phyloP scores from a whole-genome alignment of 2,329 filamentous ascomycete species.

The Colletotrichum sojae region DNA sequence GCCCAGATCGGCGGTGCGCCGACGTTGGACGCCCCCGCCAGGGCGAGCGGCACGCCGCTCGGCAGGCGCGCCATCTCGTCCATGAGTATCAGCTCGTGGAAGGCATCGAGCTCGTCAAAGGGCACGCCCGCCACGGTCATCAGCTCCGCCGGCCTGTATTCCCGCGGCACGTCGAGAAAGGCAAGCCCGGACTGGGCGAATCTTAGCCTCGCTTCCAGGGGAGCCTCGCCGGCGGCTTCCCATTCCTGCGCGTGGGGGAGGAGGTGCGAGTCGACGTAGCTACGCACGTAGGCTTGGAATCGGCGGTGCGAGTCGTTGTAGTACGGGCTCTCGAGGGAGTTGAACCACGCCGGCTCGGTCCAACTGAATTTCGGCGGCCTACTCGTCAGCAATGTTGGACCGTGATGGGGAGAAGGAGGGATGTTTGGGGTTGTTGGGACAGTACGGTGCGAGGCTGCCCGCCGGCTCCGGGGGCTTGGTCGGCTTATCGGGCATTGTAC shows the following conservation, averaged over 20 bases:
- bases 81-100: slow-evolving; percentile 67
- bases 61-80: slow-evolving; percentile 70
- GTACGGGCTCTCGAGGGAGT: slow-evolving; percentile 61
- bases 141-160: slow-evolving; percentile 47
- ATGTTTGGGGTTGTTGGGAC: neutral
- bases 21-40: slow-evolving; percentile 73
- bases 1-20: slow-evolving; percentile 75
- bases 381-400: neutral
- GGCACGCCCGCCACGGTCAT: slow-evolving; percentile 55
- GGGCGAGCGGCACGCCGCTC: slow-evolving; percentile 69
- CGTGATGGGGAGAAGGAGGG: neutral
- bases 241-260: slow-evolving; percentile 73
- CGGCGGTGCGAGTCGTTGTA: slow-evolving; percentile 73
- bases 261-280: slow-evolving; percentile 72
- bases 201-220: slow-evolving; percentile 54
- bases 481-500: neutral
- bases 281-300: slow-evolving; percentile 69
- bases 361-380: slow-evolving; percentile 15
- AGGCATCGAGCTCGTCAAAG: slow-evolving; percentile 68
- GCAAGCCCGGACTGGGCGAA: slow-evolving; percentile 58
- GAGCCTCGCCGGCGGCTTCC: slow-evolving; percentile 71
- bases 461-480: neutral
- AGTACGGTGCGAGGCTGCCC: slow-evolving; percentile 26
- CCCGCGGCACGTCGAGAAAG: slow-evolving; percentile 51
- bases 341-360: slow-evolving; percentile 49